Conservation (phyloP, 1,284 basidiomycete genomes). For the Baeospora myosura region DNA sequence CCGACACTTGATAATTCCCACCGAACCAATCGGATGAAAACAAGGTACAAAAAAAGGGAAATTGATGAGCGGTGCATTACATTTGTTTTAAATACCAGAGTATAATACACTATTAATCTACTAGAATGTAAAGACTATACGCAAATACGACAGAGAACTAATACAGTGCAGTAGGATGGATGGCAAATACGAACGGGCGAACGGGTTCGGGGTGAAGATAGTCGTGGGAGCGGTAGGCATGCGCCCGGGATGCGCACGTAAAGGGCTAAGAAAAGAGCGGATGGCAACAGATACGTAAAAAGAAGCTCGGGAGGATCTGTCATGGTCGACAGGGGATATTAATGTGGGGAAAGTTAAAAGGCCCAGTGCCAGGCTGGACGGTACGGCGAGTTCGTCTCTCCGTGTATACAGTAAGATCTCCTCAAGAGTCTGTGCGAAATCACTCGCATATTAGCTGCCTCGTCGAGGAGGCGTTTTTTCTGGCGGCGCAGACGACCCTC, state of each 20-base stretch:
- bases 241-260: no score
- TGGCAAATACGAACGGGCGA: background rate
- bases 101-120: background rate
- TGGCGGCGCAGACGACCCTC: no score
- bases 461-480: no score
- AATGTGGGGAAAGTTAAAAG: constrained; percentile 12
- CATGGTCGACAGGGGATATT: constrained; percentile 22
- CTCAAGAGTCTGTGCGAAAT: no score
- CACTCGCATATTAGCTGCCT: no score
- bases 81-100: constrained; percentile 7
- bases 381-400: background rate
- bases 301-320: constrained; percentile 27
- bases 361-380: constrained; percentile 2
- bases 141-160: constrained; percentile 13
- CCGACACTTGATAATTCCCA: constrained; percentile 32
- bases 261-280: constrained; percentile 27
- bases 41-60: constrained; percentile 22
- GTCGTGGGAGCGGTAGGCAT: background rate
- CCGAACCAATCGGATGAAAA: constrained; percentile 43
- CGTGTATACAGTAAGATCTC: no score
- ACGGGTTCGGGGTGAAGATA: background rate
- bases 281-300: constrained; percentile 42
- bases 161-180: constrained; percentile 11
- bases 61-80: constrained; percentile 13
- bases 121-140: constrained; percentile 11